Base-by-base conservation (phyloP, 1,284 basidiomycete genomes). In the Exobasidium rhododendri region DNA sequence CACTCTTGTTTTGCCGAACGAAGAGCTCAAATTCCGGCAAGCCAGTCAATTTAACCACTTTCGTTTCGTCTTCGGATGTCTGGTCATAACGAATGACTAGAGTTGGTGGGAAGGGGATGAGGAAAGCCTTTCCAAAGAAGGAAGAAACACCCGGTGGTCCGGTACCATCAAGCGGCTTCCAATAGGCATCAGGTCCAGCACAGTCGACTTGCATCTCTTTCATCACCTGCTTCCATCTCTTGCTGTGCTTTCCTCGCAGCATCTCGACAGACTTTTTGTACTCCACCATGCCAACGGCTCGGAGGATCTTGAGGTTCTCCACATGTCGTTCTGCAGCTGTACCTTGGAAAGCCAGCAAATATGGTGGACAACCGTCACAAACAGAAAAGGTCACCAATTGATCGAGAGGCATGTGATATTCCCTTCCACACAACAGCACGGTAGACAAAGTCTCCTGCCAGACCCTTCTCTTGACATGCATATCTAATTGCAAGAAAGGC, bases 381-480 rank as follows among this genome's bases (percentile, higher is more conserved):
- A 87, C 83, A 26, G 85, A 84, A 73, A 86, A 91, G 26, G 80
- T 64, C 82, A 91, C 87, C 14, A 76, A 75, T 74, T 89, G 86
- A 7, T 82, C 81, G 43, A 82, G 73, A 1, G 87, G 87, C 73
- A 91, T 90, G 40, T 82, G 82, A 69, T 85, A 87, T 40, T 85
- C 83, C 0, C 84, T 81, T 62, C 81, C 84, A 0, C 86, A 87
- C 28, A 91, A 82, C 14, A 91, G 79, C 4, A 92, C 80, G 0
- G 86, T 85, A 0, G 88, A 86, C 29, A 91, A 82, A 5, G 88
- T 85, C 78, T 92, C 90, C 74, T 91, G 88, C 89, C 89, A 90
- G n/a, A 91, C 88, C 4, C 90, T 84, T 11, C 89, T 84, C 64
- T 83, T 86, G 43, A 85, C 83, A 73, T 92, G 89, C 66, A 85